phyloP scores from a whole-genome alignment of 2,329 filamentous ascomycete species.

The Epichloe brachyelytri region DNA sequence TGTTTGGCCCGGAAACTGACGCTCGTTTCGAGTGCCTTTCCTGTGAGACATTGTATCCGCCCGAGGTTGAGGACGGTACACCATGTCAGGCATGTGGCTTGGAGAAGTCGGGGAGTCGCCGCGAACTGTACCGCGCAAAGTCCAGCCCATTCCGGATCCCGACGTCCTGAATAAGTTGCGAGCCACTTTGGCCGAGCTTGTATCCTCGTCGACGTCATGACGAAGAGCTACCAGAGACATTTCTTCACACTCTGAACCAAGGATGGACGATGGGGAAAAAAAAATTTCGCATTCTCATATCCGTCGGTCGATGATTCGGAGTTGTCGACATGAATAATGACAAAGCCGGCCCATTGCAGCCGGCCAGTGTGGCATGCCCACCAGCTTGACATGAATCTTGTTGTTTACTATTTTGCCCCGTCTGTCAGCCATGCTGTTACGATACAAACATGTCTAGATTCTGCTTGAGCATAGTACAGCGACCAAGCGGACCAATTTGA shows the following conservation, averaged over 20 bases:
- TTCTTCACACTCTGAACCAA: no score
- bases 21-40: constrained; percentile 47
- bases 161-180: constrained; percentile 45
- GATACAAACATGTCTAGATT: not conserved
- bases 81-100: constrained; percentile 49
- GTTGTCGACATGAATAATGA: no score
- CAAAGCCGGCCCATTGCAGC: no score
- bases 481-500: not conserved
- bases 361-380: not conserved
- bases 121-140: constrained; percentile 44
- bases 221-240: not conserved
- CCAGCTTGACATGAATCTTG: not conserved
- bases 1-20: constrained; percentile 36
- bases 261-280: no score
- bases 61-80: constrained; percentile 34
- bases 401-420: not conserved
- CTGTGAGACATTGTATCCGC: constrained; percentile 46
- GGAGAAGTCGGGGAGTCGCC: constrained; percentile 47
- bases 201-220: not conserved
- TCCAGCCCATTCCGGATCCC: constrained; percentile 49
- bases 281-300: no score
- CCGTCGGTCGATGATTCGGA: no score
- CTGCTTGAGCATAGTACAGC: not conserved
- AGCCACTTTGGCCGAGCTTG: constrained; percentile 36
- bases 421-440: not conserved